These are phyloP conservation scores for Termitomyces sp. DNA, from an alignment of 768 basidiomycete genomes.

Conservation along the genomic window DNA sequence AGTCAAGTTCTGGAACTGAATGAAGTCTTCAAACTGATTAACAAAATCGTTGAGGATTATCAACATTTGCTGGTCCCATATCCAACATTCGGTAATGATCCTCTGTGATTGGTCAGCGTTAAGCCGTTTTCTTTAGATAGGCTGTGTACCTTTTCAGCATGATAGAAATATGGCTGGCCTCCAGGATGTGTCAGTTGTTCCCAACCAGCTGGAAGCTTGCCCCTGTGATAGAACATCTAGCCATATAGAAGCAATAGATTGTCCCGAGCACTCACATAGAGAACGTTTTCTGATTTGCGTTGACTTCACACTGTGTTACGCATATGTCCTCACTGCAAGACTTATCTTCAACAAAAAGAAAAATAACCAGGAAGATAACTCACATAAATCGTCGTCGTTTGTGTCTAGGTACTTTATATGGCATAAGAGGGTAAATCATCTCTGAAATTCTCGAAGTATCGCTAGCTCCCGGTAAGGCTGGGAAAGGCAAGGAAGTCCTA, in stretches of 20 bases:
- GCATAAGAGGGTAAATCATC: not conserved
- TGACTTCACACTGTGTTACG: not conserved
- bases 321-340: not conserved
- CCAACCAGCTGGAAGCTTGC: conserved; percentile 3
- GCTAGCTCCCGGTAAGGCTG: not conserved
- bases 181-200: conserved; percentile 2
- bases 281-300: not conserved
- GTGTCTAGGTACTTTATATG: not conserved
- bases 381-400: conserved; percentile 1
- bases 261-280: not conserved
- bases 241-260: no score
- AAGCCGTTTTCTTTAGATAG: not conserved
- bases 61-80: not conserved
- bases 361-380: not conserved
- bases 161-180: conserved; percentile 14
- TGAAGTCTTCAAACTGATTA: not conserved
- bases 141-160: not conserved
- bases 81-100: conserved; percentile 9
- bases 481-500: not conserved
- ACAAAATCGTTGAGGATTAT: not conserved
- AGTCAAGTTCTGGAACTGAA: not conserved
- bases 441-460: not conserved
- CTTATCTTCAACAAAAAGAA: no score
- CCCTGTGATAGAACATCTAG: not conserved
- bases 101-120: not conserved